Percentiles rank a stretch among this genome's conserved stretches.
phyloP scores from a whole-genome alignment of 139 green algal genomes.

The Trebouxia sp. region DNA sequence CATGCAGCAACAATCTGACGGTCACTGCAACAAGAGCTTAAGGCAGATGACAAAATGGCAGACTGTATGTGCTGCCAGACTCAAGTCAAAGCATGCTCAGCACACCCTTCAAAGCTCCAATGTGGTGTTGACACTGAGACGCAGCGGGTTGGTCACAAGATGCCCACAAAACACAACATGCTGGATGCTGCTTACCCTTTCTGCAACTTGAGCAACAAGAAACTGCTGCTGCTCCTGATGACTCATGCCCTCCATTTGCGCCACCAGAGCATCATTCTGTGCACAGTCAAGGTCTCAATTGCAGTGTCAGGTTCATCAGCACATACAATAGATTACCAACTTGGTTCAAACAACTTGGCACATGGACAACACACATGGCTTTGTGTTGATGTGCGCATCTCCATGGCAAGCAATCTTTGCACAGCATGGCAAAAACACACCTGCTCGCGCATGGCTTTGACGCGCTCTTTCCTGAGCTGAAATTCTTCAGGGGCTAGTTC shows the following conservation, averaged over 20 bases:
- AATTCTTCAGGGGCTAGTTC: slow-evolving; percentile 14
- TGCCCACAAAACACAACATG: neutral
- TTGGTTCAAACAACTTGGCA: too few relatives aligned
- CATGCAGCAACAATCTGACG: too few relatives aligned
- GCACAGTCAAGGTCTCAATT: too few relatives aligned
- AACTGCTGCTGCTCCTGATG: slow-evolving; percentile 12
- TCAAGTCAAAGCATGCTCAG: too few relatives aligned
- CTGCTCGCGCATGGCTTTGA: slow-evolving; percentile 17
- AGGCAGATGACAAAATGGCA: neutral
- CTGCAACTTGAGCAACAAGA: neutral
- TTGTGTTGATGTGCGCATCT: too few relatives aligned
- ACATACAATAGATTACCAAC: too few relatives aligned
- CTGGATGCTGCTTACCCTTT: neutral
- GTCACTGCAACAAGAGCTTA: too few relatives aligned
- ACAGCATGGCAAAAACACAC: neutral
- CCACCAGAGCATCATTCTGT: slow-evolving; percentile 22
- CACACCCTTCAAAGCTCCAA: too few relatives aligned
- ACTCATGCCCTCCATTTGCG: slow-evolving; percentile 18
- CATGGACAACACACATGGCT: too few relatives aligned
- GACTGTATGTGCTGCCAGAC: too few relatives aligned
- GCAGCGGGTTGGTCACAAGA: neutral
- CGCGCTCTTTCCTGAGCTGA: neutral
- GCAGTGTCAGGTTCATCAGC: too few relatives aligned
- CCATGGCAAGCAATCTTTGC: neutral
- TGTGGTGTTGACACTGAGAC: too few relatives aligned